Base-by-base conservation (phyloP, 495 filamentous ascomycete species). In the Baudoinia panamericana region DNA sequence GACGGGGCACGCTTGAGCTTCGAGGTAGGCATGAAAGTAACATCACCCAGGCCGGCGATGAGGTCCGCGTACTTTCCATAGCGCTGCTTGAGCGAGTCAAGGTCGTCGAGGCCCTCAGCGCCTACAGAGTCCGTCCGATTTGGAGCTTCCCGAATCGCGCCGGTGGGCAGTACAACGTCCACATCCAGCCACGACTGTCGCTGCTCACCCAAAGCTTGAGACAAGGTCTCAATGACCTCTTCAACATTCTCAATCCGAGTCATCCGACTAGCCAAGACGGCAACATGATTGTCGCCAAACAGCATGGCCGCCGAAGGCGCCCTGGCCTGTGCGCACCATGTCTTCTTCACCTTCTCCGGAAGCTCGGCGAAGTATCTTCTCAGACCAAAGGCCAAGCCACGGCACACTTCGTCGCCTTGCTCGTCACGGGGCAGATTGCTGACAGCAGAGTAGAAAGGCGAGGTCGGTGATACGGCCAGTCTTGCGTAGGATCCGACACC, bases 401-500 rank as follows among this genome's bases (percentile, higher is more conserved):
- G 77, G 59, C 75, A 84, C 24, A 93, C 64, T 56, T 93, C 86
- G 57, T 94, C 84, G 28, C 86, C 88, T 66, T 96, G 90, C 59
- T 82, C 82, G 53, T 93, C 87, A 41, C 82, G 76, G 17, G 92
- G 83, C n/a, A 99, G 71, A 56, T 92, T 75, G 55, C 80, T 78
- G 55, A 97, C 87, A 22, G 85, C 86, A 42, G 76, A 74, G 58
- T 95, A 97, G 45, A 92, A 75, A n/a, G 90, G 77, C n/a, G 88
- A 93, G 41, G 77, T 87, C 17, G 87, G 88, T 17, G 90, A 90
- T 38, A 95, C 75, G 10, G 84, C 88, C 48, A 97, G 73, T 50
- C 90, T 84, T 44, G 82, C 76, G 57, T 85, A 96, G 39, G 79
- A 83, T 46, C 81, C 76, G 41, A 88, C 79, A 36, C 90, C 90